These are phyloP conservation scores for Exophiala phaeomuriformis DNA, from an alignment of 2,329 filamentous ascomycete species.

Conservation along the genomic window DNA sequence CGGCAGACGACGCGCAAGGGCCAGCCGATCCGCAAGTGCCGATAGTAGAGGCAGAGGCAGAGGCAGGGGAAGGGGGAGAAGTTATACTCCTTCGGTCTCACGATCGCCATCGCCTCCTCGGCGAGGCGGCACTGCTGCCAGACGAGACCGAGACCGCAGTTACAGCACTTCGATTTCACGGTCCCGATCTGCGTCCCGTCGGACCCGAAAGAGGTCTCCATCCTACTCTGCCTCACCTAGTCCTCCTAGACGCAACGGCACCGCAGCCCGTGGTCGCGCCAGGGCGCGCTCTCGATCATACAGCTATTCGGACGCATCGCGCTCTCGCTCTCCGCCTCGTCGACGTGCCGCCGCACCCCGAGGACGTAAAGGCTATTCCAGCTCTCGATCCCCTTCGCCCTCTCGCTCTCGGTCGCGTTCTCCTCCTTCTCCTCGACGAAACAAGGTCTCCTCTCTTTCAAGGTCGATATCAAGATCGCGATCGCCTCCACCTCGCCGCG, in stretches of 20 bases:
- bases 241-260: constrained; percentile 19
- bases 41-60: constrained; percentile 18
- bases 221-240: constrained; percentile 21
- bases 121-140: constrained; percentile 9
- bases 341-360: background rate
- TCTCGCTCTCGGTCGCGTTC: background rate
- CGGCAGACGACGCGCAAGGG: constrained; percentile 25
- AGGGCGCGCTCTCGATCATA: constrained; percentile 14
- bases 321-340: constrained; percentile 8
- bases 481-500: constrained; percentile 9
- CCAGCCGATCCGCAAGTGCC: constrained; percentile 27
- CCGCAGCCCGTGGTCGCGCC: constrained; percentile 11
- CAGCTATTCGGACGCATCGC: constrained; percentile 9
- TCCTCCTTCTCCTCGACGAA: background rate
- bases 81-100: constrained; percentile 23
- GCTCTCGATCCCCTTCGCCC: constrained; percentile 6
- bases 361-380: constrained; percentile 4
- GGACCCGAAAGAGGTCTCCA: constrained; percentile 20
- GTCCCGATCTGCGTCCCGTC: constrained; percentile 23
- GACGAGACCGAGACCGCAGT: constrained; percentile 19
- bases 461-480: constrained; percentile 6
- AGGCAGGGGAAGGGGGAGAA: constrained; percentile 16
- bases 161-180: constrained; percentile 16
- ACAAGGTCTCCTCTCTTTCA: background rate
- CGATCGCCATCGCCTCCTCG: constrained; percentile 27